Base-by-base conservation (phyloP, 345 rosid genomes). In the Ceriops decandra region DNA sequence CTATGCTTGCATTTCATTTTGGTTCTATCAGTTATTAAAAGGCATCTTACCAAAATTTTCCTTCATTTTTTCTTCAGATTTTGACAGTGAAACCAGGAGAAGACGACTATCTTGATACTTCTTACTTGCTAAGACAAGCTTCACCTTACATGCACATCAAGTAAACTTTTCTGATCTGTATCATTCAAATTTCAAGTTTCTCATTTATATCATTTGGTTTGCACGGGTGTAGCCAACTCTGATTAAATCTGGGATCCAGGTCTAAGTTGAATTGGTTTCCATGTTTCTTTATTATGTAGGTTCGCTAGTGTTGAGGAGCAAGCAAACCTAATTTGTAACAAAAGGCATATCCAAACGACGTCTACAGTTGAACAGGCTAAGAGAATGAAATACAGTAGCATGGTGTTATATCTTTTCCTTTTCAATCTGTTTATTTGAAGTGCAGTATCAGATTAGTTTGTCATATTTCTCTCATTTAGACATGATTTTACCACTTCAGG, bases 141-240 rank as follows among this genome's bases (percentile, higher is more conserved):
- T 88, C 97, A 22, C 98, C 97, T 31, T 93, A 71, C 24, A 93
- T 82, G 92, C 86, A 86, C 73, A 93, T 93, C 79, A 84, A 89
- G 98, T 90, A 82, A 64, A 68, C 17, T 62, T 66, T 56, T 54
- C 32, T 57, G 49, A 57, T 36, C 22, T 10, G 26, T 65, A 46
- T 49, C 64, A 35, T 60, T 60, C 13, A 58, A 69, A 62, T 60
- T 67, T 72, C 69, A 74, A 62, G 21, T 63, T 36, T 62, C 56
- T 22, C 21, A 32, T 47, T 51, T 47, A 2, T 53, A 54, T 62
- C 49, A 52, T 68, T 35, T 67, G 58, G 42, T 32, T 36, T 78
- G 49, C 5, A 0, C 15, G 49, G 13, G 4, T 42, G 15, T 13
- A 42, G 5, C 49, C 17, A 42, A 13, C 49, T 3, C 5, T 42